These are phyloP conservation scores for Neurospora sublineolata DNA, from an alignment of 495 filamentous ascomycete species.

Conservation along the genomic window DNA sequence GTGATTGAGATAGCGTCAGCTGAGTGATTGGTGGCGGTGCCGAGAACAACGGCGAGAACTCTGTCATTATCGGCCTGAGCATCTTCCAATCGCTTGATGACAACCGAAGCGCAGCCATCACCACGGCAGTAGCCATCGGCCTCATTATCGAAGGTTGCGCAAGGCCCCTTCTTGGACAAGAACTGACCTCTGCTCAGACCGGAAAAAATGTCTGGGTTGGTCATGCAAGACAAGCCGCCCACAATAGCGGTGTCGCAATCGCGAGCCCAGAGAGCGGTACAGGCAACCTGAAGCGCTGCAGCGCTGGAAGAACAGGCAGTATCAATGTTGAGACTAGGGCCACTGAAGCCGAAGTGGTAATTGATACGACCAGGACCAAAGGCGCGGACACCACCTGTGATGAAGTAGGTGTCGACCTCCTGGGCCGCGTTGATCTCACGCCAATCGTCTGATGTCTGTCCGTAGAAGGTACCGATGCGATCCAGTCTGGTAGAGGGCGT, in stretches of 20 bases:
- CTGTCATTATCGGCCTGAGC: constrained; percentile 64
- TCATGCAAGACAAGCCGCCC: constrained; percentile 69
- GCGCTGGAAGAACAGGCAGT: constrained; percentile 84
- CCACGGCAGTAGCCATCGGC: constrained; percentile 72
- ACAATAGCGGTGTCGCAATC: constrained; percentile 79
- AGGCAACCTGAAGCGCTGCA: constrained; percentile 74
- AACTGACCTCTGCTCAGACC: constrained; percentile 78
- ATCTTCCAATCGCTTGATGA: constrained; percentile 67
- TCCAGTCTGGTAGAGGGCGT: constrained; percentile 75
- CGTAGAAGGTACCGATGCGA: constrained; percentile 84
- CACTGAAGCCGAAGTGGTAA: constrained; percentile 75
- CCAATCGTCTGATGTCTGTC: constrained; percentile 87
- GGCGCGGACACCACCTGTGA: constrained; percentile 77
- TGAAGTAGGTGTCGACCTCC: constrained; percentile 89
- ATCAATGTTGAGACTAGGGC: constrained; percentile 76
- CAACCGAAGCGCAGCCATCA: constrained; percentile 58
- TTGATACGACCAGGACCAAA: constrained; percentile 86
- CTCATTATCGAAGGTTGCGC: constrained; percentile 66
- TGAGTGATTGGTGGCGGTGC: constrained; percentile 62
- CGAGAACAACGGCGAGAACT: constrained; percentile 56
- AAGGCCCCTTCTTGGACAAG: constrained; percentile 65
- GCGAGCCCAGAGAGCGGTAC: constrained; percentile 66
- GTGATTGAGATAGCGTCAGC: constrained; percentile 74
- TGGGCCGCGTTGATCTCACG: constrained; percentile 83
- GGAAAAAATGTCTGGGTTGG: constrained; percentile 75